These are phyloP conservation scores for Suillus subalutaceus DNA, from an alignment of 768 basidiomycete genomes.

Conservation along the genomic window DNA sequence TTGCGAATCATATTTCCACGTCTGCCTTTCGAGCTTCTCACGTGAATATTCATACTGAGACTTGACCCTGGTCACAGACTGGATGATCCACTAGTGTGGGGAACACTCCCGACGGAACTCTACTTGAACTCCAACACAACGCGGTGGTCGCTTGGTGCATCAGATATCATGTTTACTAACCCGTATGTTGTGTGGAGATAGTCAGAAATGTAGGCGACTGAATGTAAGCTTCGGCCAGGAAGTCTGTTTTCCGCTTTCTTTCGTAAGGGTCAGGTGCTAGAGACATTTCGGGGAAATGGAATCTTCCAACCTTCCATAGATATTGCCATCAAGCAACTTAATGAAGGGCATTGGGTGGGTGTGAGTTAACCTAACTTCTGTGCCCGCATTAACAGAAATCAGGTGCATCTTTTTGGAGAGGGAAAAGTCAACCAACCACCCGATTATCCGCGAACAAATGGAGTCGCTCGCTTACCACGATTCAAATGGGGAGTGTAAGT, in stretches of 20 bases:
- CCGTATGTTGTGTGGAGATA: slow-evolving; percentile 53
- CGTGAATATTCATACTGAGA: slow-evolving; percentile 6
- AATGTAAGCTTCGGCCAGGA: slow-evolving; percentile 35
- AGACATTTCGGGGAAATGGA: slow-evolving; percentile 90
- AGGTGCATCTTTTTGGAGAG: slow-evolving; percentile 93
- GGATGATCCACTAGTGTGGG: slow-evolving; percentile 90
- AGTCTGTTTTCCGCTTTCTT: slow-evolving; percentile 88
- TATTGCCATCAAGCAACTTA: slow-evolving; percentile 76
- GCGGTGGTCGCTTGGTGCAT: slow-evolving; percentile 93
- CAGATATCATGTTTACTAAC: slow-evolving; percentile 95
- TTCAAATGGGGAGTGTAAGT: slow-evolving; percentile 98
- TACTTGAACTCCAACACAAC: slow-evolving; percentile 62
- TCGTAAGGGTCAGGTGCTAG: slow-evolving; percentile 84
- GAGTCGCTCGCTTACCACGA: slow-evolving; percentile 57
- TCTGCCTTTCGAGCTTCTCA: slow-evolving; percentile 39
- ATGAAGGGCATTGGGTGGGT: slow-evolving; percentile 85
- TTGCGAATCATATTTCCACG: slow-evolving; percentile 95
- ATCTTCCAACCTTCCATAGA: slow-evolving; percentile 89
- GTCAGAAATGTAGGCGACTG: slow-evolving; percentile 12
- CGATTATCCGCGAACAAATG: slow-evolving; percentile 46
- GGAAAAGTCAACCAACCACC: slow-evolving; percentile 82
- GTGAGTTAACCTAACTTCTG: not conserved
- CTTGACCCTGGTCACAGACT: slow-evolving; percentile 46
- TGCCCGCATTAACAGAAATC: slow-evolving; percentile 8
- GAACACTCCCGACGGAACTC: slow-evolving; percentile 67